Evolutionary conservation across 2,329 filamentous ascomycete species (phyloP), one percentile per base, ranked within the genome.

Genomic region (Penicillium hesseltinei): DNA sequence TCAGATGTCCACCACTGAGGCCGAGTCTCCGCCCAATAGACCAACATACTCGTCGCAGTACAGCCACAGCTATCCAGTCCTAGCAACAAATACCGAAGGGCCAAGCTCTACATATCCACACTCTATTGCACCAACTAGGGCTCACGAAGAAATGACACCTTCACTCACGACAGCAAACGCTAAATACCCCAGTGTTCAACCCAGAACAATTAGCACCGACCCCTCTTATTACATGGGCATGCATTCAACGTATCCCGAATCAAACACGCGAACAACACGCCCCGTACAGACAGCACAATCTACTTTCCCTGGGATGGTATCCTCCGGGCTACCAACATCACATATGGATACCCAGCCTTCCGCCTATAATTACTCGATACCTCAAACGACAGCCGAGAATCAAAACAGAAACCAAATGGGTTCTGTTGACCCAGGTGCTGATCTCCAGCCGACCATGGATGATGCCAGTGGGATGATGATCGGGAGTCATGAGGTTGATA

Each of bases 401-500:
- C 49, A 40, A 15, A 54, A 44, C 21, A 56, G 46, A 25, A 53
- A 44, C 5, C 65, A 67, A 15, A 56, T 70, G 50, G 59, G 40
- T 13, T 48, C 65, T 19, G 52, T 59, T 2, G 46, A 48, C 23
- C 29, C 38, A 25, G 55, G 58, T 35, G 27, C 53, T 7, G 62
- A 67, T 44, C 45, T 66, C 19, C 66, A 67, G n/a, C 50, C 64
- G 4, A 48, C 51, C 38, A 52, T 65, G 7, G 61, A 60, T 17
- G 40, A 67, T 7, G 56, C 66, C 13, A 60, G 60, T 15, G 65
- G 65, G 6, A 88, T 92, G 75, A 86, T 89, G 60, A 90, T 92
- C 62, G 86, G 91, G 69, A 88, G 85, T 58, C 88, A 90, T 61
- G 88, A 92, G 62, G 85, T 93, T 35, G 88, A 92, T 62, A 88